A percentile compares a stretch with the other conserved stretches of the same genome.
Evolutionary conservation across 2,329 filamentous ascomycete genomes (phyloP).

Genomic region (Atkinsonella hypoxylon): DNA sequence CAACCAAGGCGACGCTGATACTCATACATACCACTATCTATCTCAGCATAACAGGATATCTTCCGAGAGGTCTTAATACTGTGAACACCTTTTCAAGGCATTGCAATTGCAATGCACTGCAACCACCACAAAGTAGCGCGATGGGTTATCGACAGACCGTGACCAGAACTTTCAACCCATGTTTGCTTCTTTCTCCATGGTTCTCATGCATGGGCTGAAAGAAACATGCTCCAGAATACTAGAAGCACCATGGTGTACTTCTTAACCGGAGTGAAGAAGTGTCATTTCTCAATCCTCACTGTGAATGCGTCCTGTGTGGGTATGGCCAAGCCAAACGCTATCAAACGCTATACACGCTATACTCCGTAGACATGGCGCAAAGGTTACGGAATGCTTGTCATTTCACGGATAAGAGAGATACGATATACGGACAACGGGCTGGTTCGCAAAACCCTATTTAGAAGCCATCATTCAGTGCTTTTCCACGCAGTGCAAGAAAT

Average conservation of each 20-base stretch:
- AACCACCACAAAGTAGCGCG: not conserved
- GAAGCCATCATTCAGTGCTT: not conserved
- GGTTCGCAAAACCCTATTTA: not conserved
- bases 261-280: not conserved
- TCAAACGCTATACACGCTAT: too few relatives aligned
- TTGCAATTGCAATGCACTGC: not conserved
- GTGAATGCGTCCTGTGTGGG: slow-evolving; percentile 1
- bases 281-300: not conserved
- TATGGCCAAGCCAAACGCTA: not conserved
- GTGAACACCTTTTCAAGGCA: not conserved
- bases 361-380: not conserved
- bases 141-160: not conserved
- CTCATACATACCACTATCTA: not conserved
- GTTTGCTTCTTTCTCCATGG: not conserved
- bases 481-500: too few relatives aligned
- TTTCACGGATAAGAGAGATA: not conserved
- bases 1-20: not conserved
- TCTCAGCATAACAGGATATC: not conserved
- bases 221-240: not conserved
- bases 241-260: not conserved
- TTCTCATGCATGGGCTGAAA: not conserved
- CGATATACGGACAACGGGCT: too few relatives aligned
- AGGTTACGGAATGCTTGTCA: not conserved
- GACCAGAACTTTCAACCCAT: not conserved
- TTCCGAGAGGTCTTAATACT: not conserved